These are phyloP conservation scores for Solanum ossicruentum DNA, from an alignment of 257 asterid species.

Conservation along the genomic window DNA sequence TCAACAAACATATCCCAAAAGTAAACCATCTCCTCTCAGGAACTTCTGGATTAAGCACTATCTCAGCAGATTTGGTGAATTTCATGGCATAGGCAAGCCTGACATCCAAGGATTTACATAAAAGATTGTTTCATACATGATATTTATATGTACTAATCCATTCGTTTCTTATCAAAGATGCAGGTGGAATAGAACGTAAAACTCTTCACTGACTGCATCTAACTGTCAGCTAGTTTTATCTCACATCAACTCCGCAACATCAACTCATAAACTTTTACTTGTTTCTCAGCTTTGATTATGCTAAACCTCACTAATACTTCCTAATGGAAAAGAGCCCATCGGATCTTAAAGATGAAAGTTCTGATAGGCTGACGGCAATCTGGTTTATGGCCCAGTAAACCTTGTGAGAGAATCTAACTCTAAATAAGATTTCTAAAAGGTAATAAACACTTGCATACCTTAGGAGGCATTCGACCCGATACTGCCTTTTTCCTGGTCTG, in stretches of 20 bases:
- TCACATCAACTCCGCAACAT: not conserved
- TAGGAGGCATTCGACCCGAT: constrained; percentile 36
- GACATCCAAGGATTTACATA: not conserved
- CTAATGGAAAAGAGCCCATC: not conserved
- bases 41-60: not conserved
- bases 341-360: not conserved
- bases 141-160: not conserved
- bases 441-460: constrained; percentile 19
- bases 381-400: not conserved
- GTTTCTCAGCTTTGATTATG: not conserved
- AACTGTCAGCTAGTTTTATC: not conserved
- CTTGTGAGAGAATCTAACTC: not conserved
- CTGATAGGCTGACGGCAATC: not conserved
- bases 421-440: not conserved
- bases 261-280: not conserved
- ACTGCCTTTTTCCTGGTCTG: constrained; percentile 64
- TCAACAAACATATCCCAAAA: not conserved
- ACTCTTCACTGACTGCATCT: not conserved
- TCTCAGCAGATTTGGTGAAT: not conserved
- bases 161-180: not conserved
- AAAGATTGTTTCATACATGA: not conserved
- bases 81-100: not conserved
- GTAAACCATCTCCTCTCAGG: not conserved
- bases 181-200: not conserved
- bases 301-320: not conserved